Base-by-base conservation (phyloP, 352 stramenopile genomes). In the Pythium volutum region DNA sequence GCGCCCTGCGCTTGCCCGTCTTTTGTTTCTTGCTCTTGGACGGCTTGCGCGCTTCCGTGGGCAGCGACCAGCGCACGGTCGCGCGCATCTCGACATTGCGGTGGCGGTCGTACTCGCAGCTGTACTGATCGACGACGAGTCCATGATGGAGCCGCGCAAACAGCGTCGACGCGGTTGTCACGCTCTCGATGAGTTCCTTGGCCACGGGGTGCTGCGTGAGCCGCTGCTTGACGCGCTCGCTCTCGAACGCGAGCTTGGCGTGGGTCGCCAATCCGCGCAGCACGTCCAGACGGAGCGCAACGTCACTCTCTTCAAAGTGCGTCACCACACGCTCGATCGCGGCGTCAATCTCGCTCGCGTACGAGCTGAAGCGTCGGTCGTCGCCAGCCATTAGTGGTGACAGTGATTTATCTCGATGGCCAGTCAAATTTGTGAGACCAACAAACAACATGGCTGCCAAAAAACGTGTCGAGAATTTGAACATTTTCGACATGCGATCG, bases 281-380 rank as follows among this genome's bases (percentile, higher is more conserved):
- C 54, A 88, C 79, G 43, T 92, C 83, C 22, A 88, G 54, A 18
- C 83, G 80, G 61, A 92, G 57, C 23, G 80, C 83, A 33, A 87
- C 36, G 50, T 92, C 79, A 51, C 74, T 80, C 26, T 81, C 73
- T 45, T 92, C 83, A 42, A 92, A 89, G 33, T 92, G 77, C 23
- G 74, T 55, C 10, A 92, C 79, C 31, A 90, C 71, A 47, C 79
- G 79, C 75, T 91, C 81, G 62, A 89, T 88, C 18, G 77, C 75
- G 14, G 71, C 77, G 70, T 89, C 76, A 29, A 91, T 67, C 42
- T 82, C 74, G 33, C 57, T 43, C 42, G 74, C 76, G 54, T 89
- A 77, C 71, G 75, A 88, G 69, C 74, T 87, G 60, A 73, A 81
- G 42, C 79, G 78, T 41, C 70, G 69, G 42, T 87, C 81, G 51